Evolutionary conservation across 2,329 filamentous ascomycete genomes (phyloP), one percentile per base, ranked within the genome.

Genomic region (Dothistroma pini): DNA sequence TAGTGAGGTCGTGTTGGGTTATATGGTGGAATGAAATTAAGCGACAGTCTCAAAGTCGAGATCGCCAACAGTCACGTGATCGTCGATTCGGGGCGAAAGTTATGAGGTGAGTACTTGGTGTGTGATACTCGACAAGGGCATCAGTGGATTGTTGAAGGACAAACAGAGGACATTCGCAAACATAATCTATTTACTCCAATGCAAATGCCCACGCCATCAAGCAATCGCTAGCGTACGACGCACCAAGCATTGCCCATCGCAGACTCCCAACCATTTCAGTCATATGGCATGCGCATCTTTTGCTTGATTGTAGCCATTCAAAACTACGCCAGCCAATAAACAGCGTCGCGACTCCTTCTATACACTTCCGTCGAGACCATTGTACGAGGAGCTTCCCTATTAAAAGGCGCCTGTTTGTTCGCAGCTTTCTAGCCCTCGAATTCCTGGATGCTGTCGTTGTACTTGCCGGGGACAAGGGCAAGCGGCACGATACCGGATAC

Each of bases 401-500:
- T 4, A 14, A 14, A 1, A 31, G 21, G 7, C 21, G 5, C 22
- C 19, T 52, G 49, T 4, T 31, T 21, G 10, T 49, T 49, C 54
- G 22, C 29, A 10, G 38, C 19, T 16, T 38, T 62, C 63, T 80
- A 82, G 75, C 75, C 77, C 70, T 77, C 79, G 74, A 87, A 88
- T 77, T 88, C 85, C 77, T 84, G 84, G 72, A 88, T 74, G 67
- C 81, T 78, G 63, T 82, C 81, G 70, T 77, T 77, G 68, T 76
- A 82, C 81, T 85, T 87, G 80, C 79, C 85, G 73, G 70, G 74
- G 56, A 79, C 76, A 54, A 97, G 88, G 52, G 93, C 95, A 76
- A 97, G 82, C 59, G 95, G 93, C 68, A 99, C 93, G 74, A 97
- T 97, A 77, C 95, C 95, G 56, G 89, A 93, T 72, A 99, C 93